A percentile compares a stretch with the other conserved stretches of the same genome.
Conservation (phyloP, 129 eudicot genomes). For the Centrapalus pauciflorus region DNA sequence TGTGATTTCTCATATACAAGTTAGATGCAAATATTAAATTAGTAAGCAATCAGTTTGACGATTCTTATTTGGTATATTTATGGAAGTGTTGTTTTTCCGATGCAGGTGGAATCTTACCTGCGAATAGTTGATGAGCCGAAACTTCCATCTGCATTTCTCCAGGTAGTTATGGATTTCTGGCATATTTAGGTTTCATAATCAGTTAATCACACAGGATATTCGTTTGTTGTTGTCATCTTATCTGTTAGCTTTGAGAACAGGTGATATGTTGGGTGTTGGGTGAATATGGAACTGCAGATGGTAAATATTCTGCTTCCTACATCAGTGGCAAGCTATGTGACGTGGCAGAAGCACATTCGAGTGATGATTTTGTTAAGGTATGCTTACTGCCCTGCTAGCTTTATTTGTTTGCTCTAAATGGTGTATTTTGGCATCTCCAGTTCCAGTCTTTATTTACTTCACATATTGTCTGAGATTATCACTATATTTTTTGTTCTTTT, state of each 20-base stretch:
- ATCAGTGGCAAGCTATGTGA: slow-evolving; percentile 94
- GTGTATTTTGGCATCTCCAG: neutral
- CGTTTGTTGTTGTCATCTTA: neutral
- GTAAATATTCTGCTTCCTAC: slow-evolving; percentile 91
- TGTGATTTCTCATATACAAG: neutral
- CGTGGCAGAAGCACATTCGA: slow-evolving; percentile 89
- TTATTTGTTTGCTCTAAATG: neutral
- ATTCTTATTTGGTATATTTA: neutral
- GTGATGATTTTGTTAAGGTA: slow-evolving; percentile 96
- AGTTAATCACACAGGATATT: neutral
- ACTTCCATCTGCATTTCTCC: slow-evolving; percentile 95
- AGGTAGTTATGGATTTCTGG: slow-evolving; percentile 42
- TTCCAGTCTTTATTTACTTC: neutral
- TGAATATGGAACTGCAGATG: slow-evolving; percentile 96
- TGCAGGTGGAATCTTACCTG: slow-evolving; percentile 96
- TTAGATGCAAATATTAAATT: neutral
- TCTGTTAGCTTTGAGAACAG: slow-evolving; percentile 29
- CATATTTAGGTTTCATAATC: neutral
- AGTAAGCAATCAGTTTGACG: neutral
- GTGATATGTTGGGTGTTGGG: slow-evolving; percentile 99
- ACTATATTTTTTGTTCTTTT: neutral
- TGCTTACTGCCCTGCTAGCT: slow-evolving; percentile 1
- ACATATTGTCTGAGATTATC: neutral
- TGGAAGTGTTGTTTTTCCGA: slow-evolving; percentile 12
- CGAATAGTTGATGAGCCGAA: slow-evolving; percentile 85